Conservation (phyloP, 306 rosid species). For the Heteromeles arbutifolia region DNA sequence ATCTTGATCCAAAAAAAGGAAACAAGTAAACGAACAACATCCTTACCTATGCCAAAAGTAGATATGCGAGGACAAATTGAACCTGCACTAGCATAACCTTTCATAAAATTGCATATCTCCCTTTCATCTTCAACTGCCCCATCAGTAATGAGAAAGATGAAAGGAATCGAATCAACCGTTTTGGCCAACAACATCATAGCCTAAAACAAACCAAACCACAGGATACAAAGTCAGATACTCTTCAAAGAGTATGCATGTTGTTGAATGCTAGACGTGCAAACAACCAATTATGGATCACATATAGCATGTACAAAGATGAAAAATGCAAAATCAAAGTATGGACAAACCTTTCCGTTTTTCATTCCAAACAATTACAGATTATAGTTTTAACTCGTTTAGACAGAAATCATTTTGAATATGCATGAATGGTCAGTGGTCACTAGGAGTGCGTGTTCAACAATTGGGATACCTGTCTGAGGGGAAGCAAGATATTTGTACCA, state of each 20-base stretch:
- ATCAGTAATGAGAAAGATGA: constrained; percentile 81
- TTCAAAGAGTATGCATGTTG: neutral
- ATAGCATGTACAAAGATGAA: neutral
- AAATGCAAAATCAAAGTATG: neutral
- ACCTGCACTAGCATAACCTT: constrained; percentile 37
- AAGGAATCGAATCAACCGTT: constrained; percentile 50
- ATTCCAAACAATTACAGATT: neutral
- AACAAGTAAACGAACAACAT: constrained; percentile 9
- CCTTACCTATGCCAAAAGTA: constrained; percentile 90
- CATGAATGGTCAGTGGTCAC: neutral
- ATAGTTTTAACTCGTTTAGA: neutral
- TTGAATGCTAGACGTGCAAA: neutral
- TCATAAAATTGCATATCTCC: constrained; percentile 64
- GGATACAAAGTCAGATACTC: constrained; percentile 1
- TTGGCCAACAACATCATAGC: constrained; percentile 69
- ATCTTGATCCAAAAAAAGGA: neutral
- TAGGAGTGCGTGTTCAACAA: neutral
- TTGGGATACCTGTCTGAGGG: constrained; percentile 57
- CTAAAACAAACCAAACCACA: constrained; percentile 39
- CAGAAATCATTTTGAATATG: constrained; percentile 6
- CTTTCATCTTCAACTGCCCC: constrained; percentile 86
- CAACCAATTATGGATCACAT: neutral
- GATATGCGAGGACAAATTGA: constrained; percentile 57
- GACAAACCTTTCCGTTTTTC: too few species aligned
- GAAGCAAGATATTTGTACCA: constrained; percentile 73